Conservation (phyloP, 2,329 filamentous ascomycete species). For the Beauveria scarabaeidicola region DNA sequence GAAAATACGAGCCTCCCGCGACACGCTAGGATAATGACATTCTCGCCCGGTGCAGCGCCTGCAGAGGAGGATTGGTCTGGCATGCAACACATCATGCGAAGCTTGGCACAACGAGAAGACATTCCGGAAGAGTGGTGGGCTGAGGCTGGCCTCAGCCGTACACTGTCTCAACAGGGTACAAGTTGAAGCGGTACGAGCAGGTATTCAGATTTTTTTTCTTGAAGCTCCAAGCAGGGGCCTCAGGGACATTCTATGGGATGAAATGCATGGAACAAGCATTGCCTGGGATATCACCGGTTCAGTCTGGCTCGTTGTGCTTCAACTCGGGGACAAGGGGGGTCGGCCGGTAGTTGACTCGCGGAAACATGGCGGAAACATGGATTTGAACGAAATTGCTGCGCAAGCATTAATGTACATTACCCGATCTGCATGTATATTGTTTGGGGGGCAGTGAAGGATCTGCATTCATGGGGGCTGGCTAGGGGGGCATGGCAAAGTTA, state of each 20-base stretch:
- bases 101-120: constrained; percentile 61
- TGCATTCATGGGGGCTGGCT: neutral
- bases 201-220: neutral
- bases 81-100: constrained; percentile 65
- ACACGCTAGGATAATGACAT: constrained; percentile 16
- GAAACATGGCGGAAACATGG: neutral
- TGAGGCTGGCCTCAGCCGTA: constrained; percentile 57
- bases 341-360: neutral
- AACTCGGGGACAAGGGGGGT: neutral
- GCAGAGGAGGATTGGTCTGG: constrained; percentile 41
- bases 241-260: neutral
- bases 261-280: neutral
- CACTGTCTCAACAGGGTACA: constrained; percentile 29
- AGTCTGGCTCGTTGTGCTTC: neutral
- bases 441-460: neutral
- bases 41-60: constrained; percentile 15
- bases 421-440: neutral
- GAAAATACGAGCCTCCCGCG: constrained; percentile 15
- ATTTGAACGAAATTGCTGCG: neutral
- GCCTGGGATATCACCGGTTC: neutral
- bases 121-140: constrained; percentile 81
- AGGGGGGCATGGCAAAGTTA: neutral
- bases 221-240: neutral
- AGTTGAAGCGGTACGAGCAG: neutral
- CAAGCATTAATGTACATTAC: neutral